Evolutionary conservation across 2,329 filamentous ascomycete genomes (phyloP), one percentile per base, ranked within the genome.

Genomic region (Zymoseptoria passerinii): DNA sequence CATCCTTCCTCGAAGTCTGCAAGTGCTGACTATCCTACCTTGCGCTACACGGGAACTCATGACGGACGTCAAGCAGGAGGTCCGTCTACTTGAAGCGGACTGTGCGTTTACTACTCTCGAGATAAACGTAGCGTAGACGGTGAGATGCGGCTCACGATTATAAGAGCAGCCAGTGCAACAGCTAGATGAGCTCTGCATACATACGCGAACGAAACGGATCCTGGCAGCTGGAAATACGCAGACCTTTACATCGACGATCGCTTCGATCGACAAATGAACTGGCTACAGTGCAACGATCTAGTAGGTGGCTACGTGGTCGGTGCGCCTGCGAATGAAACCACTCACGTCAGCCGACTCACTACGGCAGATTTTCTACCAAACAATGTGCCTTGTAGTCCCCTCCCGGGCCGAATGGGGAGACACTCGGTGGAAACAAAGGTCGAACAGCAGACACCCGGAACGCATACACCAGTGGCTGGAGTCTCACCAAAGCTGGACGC

Each of bases 271-370:
- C 80, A 83, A 61, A 86, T 81, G 82, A 67, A 74, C 16, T 86
- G 83, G 83, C 76, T 84, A 70, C 74, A 78, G 1, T 86, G 83
- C 74, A 85, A 86, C 66, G 81, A 86, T 67, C 82, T 83, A 19
- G 78, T 82, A 58, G 78, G 73, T 57, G 82, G 77, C 68, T 84
- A 78, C 76, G 80, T 83, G 67, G 78, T 78, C 59, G 79, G 79
- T 20, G 80, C 80, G 8, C 81, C 82, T 0, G 48, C 64, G 2
- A 69, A 66, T 57, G 69, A 64, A 1, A 71, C 76, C 2, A 75
- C 73, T 20, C 73, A 84, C 44, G 77, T 82, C 56, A 81, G 80
- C n/a, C 77, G 80, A 28, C 72, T 82, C 9, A 74, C 80, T 50
- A 76, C 67, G 8, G 69, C 75, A 1, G 74, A 76, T 86, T 84